Evolutionary conservation across 768 basidiomycete species (phyloP), one percentile per base, ranked within the genome.

Genomic region (Dentipellis sp.): DNA sequence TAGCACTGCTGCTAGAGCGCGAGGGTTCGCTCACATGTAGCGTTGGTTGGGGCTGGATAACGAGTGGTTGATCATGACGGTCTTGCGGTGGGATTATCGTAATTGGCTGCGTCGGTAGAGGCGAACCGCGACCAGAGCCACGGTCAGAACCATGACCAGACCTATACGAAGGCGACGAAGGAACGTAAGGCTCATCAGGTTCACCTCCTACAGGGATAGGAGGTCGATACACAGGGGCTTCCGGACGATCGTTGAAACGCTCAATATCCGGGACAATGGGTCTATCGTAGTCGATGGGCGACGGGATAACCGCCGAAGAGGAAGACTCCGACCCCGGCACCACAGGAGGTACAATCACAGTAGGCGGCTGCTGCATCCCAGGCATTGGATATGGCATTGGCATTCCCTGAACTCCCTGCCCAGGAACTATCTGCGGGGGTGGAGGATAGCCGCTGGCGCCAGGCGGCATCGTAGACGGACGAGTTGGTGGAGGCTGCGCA

Each of bases 261-360:
- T 55, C 12, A 50, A 34, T 29, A 1, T 35, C 23, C 22, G 17
- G 38, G 53, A 50, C 10, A 34, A 23, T 3, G 8, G 35, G 7
- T 46, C 42, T 8, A 56, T 36, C 37, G 60, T 10, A 45, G 10
- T 9, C 42, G 42, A 45, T 45, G n/a, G 42, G n/a, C 9, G 53
- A 57, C 14, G 60, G 60, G 10, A 54, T 55, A 9, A 62, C 60
- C 1, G 56, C 53, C 40, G 59, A 50, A 35, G 39, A 50, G 2
- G 38, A 35, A 29, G 29, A 29, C 6, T 29, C 29, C 29, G 29
- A 29, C 6, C 29, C 3, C 3, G 29, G 29, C 29, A 29, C 29
- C 29, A 29, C 6, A 6, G 29, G 29, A 29, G 29, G 29, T 29
- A 29, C 29, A 6, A 29, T 29, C 6, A 29, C 29, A 6, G 29